Evolutionary conservation across 164 flowering plant species (phyloP), one percentile per base, ranked within the genome.

Genomic region (Vitis vinifera): DNA sequence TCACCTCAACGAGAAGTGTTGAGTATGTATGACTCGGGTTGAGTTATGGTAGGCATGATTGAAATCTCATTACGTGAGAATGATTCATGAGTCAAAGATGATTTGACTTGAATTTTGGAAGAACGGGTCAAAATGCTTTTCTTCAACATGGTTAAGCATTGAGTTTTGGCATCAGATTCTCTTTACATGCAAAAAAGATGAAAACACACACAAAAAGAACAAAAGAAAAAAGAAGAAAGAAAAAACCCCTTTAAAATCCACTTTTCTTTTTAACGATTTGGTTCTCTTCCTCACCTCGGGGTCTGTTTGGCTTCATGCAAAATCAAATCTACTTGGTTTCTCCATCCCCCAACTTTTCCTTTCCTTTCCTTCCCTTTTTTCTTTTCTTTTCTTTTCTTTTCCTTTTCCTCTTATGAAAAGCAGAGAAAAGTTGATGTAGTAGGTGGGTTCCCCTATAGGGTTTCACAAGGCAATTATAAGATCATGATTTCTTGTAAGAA

Each of bases 391-490:
- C 10, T 58, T 64, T 60, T 37, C 49, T 27, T 71, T 64, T 8
- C 15, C 27, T 17, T n/a, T 70, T 10, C 67, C 52, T 1, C 12
- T 8, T 44, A 58, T 78, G 55, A 76, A 83, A 82, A 83, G 86
- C 11, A 73, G 86, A 67, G 82, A 77, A 73, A 75, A 67, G 74
- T 17, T 27, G 49, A 65, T 8, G 4, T 10, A 17, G 7, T 37
- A 3, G 7, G 47, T 17, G 69, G 63, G 70, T 29, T 68, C 76
- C 62, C 19, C 6, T 1, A 13, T 3, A 4, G 9, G 59, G 37
- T 71, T 78, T 78, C 64, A 66, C 59, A 71, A 66, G 55, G 78
- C 71, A 83, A 80, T 80, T 71, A 80, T 83, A 76, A 78, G 83
- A 78, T 78, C 70, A 80, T 83, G 79, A 83, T 80, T 78, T 80